A percentile compares a stretch with the other conserved stretches of the same genome.
Conservation (phyloP, 228 moss, liverwort and hornwort species). For the Sphagnum fallax region DNA sequence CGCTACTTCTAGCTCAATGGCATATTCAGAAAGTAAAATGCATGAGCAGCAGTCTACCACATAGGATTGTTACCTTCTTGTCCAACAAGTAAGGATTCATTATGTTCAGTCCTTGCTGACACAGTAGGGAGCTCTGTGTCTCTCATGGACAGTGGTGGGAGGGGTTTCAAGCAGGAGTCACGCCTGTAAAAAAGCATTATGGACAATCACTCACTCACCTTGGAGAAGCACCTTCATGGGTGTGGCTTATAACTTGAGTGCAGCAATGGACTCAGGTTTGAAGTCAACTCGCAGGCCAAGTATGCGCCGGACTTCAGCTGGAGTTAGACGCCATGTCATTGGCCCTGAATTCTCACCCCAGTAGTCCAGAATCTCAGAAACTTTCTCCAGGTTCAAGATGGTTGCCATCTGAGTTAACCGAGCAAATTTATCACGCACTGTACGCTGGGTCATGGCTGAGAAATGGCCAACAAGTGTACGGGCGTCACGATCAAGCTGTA, state of each 20-base stretch:
- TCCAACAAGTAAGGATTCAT: no score
- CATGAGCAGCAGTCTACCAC: no score
- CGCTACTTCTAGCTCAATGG: no score
- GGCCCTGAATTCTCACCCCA: conserved; percentile 99
- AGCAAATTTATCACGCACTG: conserved; percentile 94
- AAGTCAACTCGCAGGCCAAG: conserved; percentile 87
- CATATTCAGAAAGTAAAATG: no score
- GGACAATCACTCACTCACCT: no score
- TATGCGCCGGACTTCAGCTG: conserved; percentile 81
- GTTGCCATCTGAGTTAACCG: conserved; percentile 96
- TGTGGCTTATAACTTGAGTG: conserved; percentile 62
- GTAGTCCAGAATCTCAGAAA: conserved; percentile 90
- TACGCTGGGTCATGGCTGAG: conserved; percentile 88
- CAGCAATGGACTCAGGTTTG: conserved; percentile 79
- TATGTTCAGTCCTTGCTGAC: no score
- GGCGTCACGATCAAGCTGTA: conserved; percentile 92
- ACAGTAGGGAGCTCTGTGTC: no score
- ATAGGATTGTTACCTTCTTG: no score
- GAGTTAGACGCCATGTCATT: conserved; percentile 95
- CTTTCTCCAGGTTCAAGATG: conserved; percentile 89
- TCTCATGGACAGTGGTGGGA: no score
- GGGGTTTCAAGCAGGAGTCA: no score
- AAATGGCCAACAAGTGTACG: conserved; percentile 88
- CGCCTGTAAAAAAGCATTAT: no score
- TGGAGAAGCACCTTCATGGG: no score